Evolutionary conservation across 73 alveolate genomes (phyloP), one percentile per base, ranked within the genome.

Genomic region (Paramecium biaurelia): DNA sequence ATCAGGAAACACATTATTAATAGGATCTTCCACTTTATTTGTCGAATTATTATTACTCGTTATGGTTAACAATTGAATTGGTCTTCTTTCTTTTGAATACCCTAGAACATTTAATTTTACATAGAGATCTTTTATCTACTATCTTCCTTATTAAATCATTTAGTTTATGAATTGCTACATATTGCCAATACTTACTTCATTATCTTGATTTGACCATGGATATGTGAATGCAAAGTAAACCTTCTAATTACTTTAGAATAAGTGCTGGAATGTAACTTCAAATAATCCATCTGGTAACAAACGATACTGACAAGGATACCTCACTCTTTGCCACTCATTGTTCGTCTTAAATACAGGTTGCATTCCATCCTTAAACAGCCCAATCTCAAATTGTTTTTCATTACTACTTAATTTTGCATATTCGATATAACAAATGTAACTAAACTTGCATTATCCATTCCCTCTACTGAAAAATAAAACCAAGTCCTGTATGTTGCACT

Each of bases 401-500:
- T 56, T 28, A 28, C 41, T 86, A 86, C 93, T 42, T 86, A 86
- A 86, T 63, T 63, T 68, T 96, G 93, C 97, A 96, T 92, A 72
- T 94, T 92, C 88, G 93, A 85, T 20, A 96, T 92, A 5, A 86
- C 88, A 72, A 96, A 93, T 8, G 95, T 72, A n/a, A 96, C 38
- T 1, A 93, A 84, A 21, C 95, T 95, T 35, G 94, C 97, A 18
- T 53, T 53, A 67, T 32, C 72, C 15, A 92, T 96, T 6, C 97
- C 97, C 15, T 86, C 76, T 3, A 96, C 97, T 37, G 94, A 89
- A 89, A 96, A 96, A 85, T 96, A 94, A 86, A 96, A 96, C 98
- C 98, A 96, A 45, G 98, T 93, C 63, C 94, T 58, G 70, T 86
- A 86, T 38, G 70, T 86, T 42, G 93, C 72, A 28, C 45, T 57